Base-by-base conservation (phyloP, 1,139 yeast genomes). In the Zygosaccharomyces pseudobailii region DNA sequence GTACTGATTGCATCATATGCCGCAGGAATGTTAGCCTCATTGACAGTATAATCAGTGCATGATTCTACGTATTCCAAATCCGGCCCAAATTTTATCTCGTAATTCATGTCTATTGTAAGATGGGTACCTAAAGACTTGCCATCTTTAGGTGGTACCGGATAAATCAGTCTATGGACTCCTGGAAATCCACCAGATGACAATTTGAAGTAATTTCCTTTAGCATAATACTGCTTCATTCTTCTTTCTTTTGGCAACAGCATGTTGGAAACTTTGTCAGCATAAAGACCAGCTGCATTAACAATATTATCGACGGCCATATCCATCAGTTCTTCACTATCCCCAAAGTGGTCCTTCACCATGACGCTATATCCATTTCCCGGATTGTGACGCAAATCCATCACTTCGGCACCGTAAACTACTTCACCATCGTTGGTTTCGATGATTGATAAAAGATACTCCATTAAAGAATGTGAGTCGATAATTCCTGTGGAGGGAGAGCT, bases 401-500 rank as follows among this genome's bases (percentile, higher is more conserved):
- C 86, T 43, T 73, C 62, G 0, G 95, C 80, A 24, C 79, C 80
- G 6, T 80, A 59, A 0, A 87, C 87, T 5, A 84, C 55, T 9
- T 85, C 88, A 2, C 79, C 87, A 39, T 69, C 63, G 50, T 75
- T 71, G 35, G 72, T 75, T 48, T 75, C 76, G 46, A 85, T 74
- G 35, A 70, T 67, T 0, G 84, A 75, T 52, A 77, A 76, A 46
- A 78, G 72, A 62, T 74, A 87, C 27, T 74, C 72, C 72, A 84
- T 78, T 47, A 82, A 72, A 13, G 87, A 84, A 65, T 89, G 96
- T 0, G 94, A 88, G 13, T 89, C 82, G 2, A 88, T 68, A 36
- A 89, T 89, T 0, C 97, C 96, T 0, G 96, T 84, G 0, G 90
- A 74, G 2, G 95, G 92, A n/a, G 95, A 84, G 50, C 76, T 76